A percentile compares a stretch with the other conserved stretches of the same genome.
These are phyloP conservation scores for Setomelanomma holmii DNA, from an alignment of 2,329 filamentous ascomycete genomes.

Conservation along the genomic window DNA sequence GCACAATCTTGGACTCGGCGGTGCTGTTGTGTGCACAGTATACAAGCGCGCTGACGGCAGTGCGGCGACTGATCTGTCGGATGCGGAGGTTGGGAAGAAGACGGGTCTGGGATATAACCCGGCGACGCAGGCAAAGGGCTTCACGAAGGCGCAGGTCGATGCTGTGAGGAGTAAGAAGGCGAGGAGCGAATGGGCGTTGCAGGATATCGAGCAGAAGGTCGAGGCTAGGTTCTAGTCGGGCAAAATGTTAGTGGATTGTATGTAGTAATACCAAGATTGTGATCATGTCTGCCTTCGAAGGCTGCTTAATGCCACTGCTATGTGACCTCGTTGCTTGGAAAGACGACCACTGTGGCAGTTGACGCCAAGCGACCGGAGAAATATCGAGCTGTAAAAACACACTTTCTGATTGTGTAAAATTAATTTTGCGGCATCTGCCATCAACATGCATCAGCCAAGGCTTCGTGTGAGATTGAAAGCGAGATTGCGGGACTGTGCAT, in stretches of 20 bases:
- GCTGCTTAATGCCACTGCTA: not conserved
- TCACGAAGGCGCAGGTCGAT: constrained; percentile 78
- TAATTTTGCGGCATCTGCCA: not conserved
- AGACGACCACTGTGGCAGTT: too few species aligned
- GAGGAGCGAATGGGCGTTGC: constrained; percentile 74
- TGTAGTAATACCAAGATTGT: not conserved
- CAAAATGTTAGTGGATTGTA: not conserved
- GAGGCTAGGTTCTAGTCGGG: constrained; percentile 67
- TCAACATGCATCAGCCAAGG: constrained; percentile 3
- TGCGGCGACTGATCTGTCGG: constrained; percentile 65
- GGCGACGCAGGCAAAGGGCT: constrained; percentile 85
- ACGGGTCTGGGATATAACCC: constrained; percentile 89
- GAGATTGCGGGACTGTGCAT: constrained; percentile 5
- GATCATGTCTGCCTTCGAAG: not conserved
- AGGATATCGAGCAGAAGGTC: constrained; percentile 78
- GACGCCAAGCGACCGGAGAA: too few species aligned
- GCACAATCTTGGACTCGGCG: constrained; percentile 92
- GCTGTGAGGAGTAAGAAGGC: constrained; percentile 73
- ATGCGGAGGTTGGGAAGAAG: constrained; percentile 68
- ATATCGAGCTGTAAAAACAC: too few species aligned
- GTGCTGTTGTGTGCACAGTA: constrained; percentile 87
- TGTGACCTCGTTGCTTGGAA: too few species aligned
- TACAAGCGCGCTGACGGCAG: constrained; percentile 84
- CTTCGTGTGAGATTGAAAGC: constrained; percentile 1
- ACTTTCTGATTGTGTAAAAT: not conserved